Conservation (phyloP, 148 eudicot genomes). For the Chenopodium suecicum region DNA sequence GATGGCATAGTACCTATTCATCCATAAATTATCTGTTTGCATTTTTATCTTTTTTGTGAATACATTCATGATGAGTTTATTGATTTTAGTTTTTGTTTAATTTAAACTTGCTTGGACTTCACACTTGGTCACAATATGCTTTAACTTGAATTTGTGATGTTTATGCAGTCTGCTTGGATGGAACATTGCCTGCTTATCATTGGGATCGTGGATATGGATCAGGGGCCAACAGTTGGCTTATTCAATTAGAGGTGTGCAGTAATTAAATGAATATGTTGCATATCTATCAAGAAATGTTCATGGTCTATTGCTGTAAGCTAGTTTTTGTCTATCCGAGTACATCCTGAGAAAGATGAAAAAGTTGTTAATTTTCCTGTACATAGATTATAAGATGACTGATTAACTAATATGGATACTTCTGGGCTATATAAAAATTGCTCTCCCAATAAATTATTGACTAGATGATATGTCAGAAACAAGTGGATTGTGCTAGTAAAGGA, state of each 20-base stretch:
- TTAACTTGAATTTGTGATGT: not conserved
- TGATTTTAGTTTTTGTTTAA: not conserved
- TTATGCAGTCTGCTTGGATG: constrained; percentile 88
- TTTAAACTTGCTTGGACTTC: not conserved
- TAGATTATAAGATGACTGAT: not conserved
- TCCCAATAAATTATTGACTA: not conserved
- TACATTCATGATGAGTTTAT: not conserved
- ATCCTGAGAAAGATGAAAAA: not conserved
- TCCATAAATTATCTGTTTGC: not conserved
- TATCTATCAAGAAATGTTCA: not conserved
- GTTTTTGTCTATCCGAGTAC: not conserved
- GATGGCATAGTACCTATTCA: not conserved
- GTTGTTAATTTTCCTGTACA: not conserved
- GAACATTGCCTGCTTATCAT: constrained; percentile 93
- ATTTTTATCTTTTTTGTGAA: not conserved
- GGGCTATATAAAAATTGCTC: not conserved
- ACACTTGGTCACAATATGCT: not conserved
- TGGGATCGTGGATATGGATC: constrained; percentile 76
- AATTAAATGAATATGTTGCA: not conserved
- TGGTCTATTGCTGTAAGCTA: not conserved
- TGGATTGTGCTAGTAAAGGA: not conserved
- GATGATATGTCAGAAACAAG: not conserved
- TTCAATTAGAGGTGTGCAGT: constrained; percentile 84
- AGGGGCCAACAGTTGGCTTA: constrained; percentile 97
- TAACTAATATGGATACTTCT: not conserved